phyloP scores from a whole-genome alignment of 495 filamentous ascomycete species.

The Penicillium cataractarum region DNA sequence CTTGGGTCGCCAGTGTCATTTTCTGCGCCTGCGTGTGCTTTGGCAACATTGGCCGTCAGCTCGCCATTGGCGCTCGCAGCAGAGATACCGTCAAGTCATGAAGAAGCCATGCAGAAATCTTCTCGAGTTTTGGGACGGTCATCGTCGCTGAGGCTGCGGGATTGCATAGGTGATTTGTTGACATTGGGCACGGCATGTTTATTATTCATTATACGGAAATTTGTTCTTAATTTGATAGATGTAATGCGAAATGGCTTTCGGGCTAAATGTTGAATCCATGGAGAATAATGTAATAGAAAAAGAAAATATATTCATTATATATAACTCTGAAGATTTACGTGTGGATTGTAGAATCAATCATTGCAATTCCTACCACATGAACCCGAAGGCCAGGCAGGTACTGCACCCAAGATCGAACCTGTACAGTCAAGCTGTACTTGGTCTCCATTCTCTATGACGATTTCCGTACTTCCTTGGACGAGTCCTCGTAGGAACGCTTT shows the following conservation, averaged over 20 bases:
- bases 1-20: conserved; percentile 89
- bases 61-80: conserved; percentile 54
- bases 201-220: conserved; percentile 3
- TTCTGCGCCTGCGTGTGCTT: conserved; percentile 96
- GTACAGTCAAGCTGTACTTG: conserved; percentile 39
- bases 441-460: conserved; percentile 70
- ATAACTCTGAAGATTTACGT: conserved; percentile 2
- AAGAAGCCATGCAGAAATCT: conserved; percentile 3
- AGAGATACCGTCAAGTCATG: conserved; percentile 29
- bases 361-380: conserved; percentile 64
- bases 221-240: conserved; percentile 16
- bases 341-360: conserved; percentile 65
- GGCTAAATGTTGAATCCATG: background rate
- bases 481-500: conserved; percentile 64
- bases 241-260: conserved; percentile 17
- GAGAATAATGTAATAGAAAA: background rate
- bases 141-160: background rate
- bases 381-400: conserved; percentile 48
- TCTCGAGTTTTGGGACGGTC: background rate
- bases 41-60: conserved; percentile 87
- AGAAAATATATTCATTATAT: background rate
- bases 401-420: conserved; percentile 72
- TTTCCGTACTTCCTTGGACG: conserved; percentile 64
- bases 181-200: background rate
- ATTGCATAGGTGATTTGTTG: background rate